A percentile compares a stretch with the other conserved stretches of the same genome.
These are phyloP conservation scores for Chrysoporthe cubensis DNA, from an alignment of 2,329 filamentous ascomycete genomes.

Conservation along the genomic window DNA sequence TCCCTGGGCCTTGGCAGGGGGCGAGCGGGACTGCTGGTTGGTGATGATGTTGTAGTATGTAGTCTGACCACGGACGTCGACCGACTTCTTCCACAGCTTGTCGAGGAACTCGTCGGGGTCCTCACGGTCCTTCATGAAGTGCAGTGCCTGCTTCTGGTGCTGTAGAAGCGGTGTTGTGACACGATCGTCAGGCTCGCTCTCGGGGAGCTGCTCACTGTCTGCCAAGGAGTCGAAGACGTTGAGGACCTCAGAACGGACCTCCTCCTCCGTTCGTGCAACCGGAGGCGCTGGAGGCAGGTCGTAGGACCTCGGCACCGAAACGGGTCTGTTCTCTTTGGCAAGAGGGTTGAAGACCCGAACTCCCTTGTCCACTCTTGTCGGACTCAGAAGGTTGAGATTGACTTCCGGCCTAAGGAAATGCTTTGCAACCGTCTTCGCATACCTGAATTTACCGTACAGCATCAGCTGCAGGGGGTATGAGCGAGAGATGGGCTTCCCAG, in stretches of 20 bases:
- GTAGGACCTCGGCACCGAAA: conserved; percentile 15
- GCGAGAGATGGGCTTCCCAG: conserved; percentile 65
- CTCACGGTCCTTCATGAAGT: conserved; percentile 84
- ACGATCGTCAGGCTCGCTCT: conserved; percentile 65
- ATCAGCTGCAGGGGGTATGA: conserved; percentile 71
- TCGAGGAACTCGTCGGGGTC: conserved; percentile 63
- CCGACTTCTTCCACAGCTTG: conserved; percentile 75
- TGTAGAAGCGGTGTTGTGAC: conserved; percentile 73
- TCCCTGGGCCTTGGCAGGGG: conserved; percentile 70
- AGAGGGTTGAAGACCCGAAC: conserved; percentile 81
- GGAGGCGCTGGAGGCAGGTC: conserved; percentile 42
- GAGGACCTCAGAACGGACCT: conserved; percentile 82
- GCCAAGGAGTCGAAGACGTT: conserved; percentile 86
- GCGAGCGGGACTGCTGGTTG: conserved; percentile 61
- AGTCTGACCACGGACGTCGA: conserved; percentile 55
- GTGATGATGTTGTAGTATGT: conserved; percentile 86
- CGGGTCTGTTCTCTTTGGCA: conserved; percentile 48
- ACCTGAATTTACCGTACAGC: conserved; percentile 75
- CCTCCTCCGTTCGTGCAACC: conserved; percentile 72
- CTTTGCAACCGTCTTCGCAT: conserved; percentile 49
- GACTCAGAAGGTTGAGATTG: conserved; percentile 70
- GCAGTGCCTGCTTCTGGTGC: conserved; percentile 89
- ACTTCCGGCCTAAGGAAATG: conserved; percentile 44
- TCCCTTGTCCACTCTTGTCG: conserved; percentile 67
- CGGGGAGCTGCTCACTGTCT: conserved; percentile 74